Conservation (phyloP, 2,329 filamentous ascomycete species). For the Tolypocladium inflatum region DNA sequence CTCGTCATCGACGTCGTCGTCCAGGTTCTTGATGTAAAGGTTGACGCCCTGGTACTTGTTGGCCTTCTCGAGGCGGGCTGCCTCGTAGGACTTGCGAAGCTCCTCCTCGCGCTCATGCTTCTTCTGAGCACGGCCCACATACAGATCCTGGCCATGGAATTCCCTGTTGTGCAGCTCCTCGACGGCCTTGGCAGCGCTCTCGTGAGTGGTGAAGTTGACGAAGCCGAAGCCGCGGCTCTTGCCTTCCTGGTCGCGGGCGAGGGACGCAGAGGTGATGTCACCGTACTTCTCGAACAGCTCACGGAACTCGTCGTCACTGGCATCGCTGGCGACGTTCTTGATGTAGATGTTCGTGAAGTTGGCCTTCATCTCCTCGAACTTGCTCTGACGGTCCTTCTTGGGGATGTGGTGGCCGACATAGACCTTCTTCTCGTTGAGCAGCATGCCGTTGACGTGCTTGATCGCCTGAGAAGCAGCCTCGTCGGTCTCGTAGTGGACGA, state of each 20-base stretch:
- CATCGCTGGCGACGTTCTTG: conserved; percentile 88
- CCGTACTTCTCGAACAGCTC: conserved; percentile 85
- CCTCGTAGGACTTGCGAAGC: conserved; percentile 97
- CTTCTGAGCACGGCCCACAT: conserved; percentile 98
- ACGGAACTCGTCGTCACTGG: conserved; percentile 89
- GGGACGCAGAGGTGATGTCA: conserved; percentile 89
- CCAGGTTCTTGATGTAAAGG: conserved; percentile 98
- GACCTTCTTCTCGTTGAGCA: conserved; percentile 99
- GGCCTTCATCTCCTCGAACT: conserved; percentile 99
- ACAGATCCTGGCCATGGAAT: conserved; percentile 89
- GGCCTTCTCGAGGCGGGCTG: conserved; percentile 93
- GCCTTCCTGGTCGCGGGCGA: conserved; percentile 80
- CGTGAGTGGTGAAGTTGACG: conserved; percentile 91
- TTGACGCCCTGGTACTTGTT: conserved; percentile 99
- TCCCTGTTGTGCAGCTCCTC: conserved; percentile 88
- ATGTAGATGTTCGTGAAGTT: conserved; percentile 99
- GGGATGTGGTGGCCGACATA: conserved; percentile 98
- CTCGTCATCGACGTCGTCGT: conserved; percentile 94
- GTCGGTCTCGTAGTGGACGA: conserved; percentile 99
- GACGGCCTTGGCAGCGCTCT: conserved; percentile 75
- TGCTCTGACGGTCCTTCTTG: conserved; percentile 99
- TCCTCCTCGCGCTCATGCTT: conserved; percentile 99
- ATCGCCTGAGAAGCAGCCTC: conserved; percentile 95
- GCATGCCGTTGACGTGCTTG: conserved; percentile 99
- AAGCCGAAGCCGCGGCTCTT: conserved; percentile 96